Base-by-base conservation (phyloP, 768 basidiomycete species). In the Podaxis sp. region DNA sequence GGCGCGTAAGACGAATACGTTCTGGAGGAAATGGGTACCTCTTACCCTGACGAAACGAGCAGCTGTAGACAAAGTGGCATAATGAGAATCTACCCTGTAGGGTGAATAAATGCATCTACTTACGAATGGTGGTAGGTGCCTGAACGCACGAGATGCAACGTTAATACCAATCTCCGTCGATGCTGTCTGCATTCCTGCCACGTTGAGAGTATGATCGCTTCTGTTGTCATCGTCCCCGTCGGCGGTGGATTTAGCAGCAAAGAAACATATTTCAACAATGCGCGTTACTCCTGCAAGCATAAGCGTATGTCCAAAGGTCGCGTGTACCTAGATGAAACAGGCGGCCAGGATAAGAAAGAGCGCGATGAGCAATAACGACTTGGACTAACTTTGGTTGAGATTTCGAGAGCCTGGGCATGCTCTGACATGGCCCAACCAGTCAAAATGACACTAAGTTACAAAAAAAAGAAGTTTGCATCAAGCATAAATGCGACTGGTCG, bases 391-490 rank as follows among this genome's bases (percentile, higher is more conserved):
- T 86, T 86, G 1, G 93, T 91, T 0, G 93, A 93, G 40, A 95
- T 77, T 85, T 86, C 88, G 52, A 94, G 78, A 4, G 84, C 86
- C 75, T 98, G 95, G 0, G 84, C 84, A 64, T 97, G 95, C 47
- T 91, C 87, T 0, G 90, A 90, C 91, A 97, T 95, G 0, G 89
- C 94, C 88, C 91, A 96, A 5, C 95, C 95, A 0, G 95, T 97
- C 61, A 97, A 77, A 61, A 93, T 87, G 64, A 95, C 88, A 51
- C 90, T 93, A 61, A 14, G 6, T 44, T 40, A n/a, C 16, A 44
- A 18, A 9, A 6, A 18, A 21, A 21, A 21, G 16, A 6, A 5
- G 42, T n/a, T 44, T 16, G 13, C 61, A 4, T 37, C 14, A 32
- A 4, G 0, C 16, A 28, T 38, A 42, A 46, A 46, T 46, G n/a